Percentiles rank a stretch among this genome's conserved stretches.
Evolutionary conservation across 176 grass and related monocot species (phyloP).

Genomic region (Hsuehochloa calcarea): DNA sequence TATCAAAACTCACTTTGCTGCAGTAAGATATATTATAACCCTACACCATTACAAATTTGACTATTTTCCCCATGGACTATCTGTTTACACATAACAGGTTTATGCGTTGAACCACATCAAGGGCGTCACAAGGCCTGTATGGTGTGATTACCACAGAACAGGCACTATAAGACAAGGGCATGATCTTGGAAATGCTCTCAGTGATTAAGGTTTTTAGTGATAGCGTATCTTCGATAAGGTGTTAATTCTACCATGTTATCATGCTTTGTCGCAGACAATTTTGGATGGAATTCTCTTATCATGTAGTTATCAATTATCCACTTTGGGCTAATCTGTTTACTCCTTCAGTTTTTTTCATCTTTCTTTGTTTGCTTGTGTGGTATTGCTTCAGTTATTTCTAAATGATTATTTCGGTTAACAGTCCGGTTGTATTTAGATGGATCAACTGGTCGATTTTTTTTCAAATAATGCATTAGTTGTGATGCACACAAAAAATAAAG

Average conservation of each 20-base stretch:
- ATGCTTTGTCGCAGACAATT: neutral
- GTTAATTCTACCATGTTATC: constrained; percentile 21
- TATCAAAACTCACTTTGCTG: neutral
- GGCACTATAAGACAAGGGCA: neutral
- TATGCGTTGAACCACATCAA: constrained; percentile 15
- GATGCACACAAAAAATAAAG: neutral
- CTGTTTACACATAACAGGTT: neutral
- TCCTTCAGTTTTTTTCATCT: neutral
- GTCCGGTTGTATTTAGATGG: neutral
- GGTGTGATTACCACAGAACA: constrained; percentile 4
- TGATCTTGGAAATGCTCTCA: neutral
- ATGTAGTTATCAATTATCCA: neutral
- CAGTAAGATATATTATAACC: neutral
- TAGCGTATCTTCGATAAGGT: neutral
- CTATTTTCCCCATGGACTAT: neutral
- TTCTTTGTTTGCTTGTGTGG: neutral
- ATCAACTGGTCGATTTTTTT: neutral
- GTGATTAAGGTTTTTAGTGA: neutral
- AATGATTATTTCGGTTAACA: neutral
- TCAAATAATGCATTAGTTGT: neutral
- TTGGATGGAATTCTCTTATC: neutral
- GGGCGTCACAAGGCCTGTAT: neutral
- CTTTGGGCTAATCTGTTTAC: neutral
- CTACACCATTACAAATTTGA: constrained; percentile 26
- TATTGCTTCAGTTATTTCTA: neutral